Percentiles rank a stretch among this genome's conserved stretches.
Conservation (phyloP, 805 yeast species). For the Candida xiaguanensis region DNA sequence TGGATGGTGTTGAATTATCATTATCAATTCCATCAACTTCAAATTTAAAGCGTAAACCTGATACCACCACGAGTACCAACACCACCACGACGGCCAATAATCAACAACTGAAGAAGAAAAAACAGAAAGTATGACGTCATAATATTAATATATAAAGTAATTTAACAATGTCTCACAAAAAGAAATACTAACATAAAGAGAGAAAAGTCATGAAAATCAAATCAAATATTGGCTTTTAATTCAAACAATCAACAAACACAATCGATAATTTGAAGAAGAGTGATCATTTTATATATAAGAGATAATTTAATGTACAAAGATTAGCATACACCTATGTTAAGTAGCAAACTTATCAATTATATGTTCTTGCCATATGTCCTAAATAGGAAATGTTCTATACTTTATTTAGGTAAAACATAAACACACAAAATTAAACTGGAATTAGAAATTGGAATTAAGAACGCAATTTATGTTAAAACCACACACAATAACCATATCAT, state of each 20-base stretch:
- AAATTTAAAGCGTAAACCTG: slow-evolving; percentile 2
- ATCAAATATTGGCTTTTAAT: too few relatives aligned
- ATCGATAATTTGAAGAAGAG: too few relatives aligned
- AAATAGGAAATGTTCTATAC: slow-evolving; percentile 3
- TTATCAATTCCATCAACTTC: too few relatives aligned
- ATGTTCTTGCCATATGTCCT: not conserved
- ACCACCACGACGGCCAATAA: not conserved
- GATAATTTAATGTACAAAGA: too few relatives aligned
- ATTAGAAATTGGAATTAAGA: not conserved
- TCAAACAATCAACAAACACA: too few relatives aligned
- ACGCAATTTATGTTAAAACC: too few relatives aligned
- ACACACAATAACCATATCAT: too few relatives aligned
- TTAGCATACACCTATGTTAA: too few relatives aligned
- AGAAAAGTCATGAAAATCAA: too few relatives aligned
- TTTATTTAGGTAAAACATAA: slow-evolving; percentile 1
- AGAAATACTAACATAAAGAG: too few relatives aligned
- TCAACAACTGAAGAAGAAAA: not conserved
- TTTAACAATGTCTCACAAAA: not conserved
- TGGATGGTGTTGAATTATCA: slow-evolving; percentile 29
- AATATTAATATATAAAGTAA: not conserved
- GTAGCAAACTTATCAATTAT: not conserved
- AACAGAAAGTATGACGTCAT: slow-evolving; percentile 1
- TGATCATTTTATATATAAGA: too few relatives aligned
- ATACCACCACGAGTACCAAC: not conserved
- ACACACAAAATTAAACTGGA: not conserved